phyloP scores from a whole-genome alignment of 1,139 yeast genomes.

The Candida labiduridarum region DNA sequence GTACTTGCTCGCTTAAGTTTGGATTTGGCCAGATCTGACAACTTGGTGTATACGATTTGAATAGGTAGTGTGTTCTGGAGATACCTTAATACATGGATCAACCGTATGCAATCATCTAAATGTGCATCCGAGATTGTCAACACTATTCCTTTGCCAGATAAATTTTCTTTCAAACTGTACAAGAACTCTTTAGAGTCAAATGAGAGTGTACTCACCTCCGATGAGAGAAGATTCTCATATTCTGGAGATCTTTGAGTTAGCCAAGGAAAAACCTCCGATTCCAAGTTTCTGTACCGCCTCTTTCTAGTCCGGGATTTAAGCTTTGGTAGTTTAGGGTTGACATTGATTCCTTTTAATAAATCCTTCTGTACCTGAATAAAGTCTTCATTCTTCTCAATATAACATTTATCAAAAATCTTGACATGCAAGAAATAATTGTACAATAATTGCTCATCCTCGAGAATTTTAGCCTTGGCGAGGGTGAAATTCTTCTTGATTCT shows the following conservation, averaged over 20 bases:
- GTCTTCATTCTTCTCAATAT: conserved; percentile 20
- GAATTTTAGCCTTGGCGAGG: conserved; percentile 13
- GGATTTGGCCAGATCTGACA: conserved; percentile 25
- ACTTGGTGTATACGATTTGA: conserved; percentile 30
- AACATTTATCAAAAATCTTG: conserved; percentile 47
- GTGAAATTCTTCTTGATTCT: too few species aligned
- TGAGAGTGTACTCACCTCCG: conserved; percentile 6
- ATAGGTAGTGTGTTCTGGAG: conserved; percentile 35
- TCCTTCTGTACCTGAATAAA: conserved; percentile 3
- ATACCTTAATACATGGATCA: conserved; percentile 30
- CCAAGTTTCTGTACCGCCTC: conserved; percentile 9
- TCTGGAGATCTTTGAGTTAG: conserved; percentile 26
- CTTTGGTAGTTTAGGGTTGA: not conserved
- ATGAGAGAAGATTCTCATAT: conserved; percentile 15
- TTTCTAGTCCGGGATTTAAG: not conserved
- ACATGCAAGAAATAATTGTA: conserved; percentile 45
- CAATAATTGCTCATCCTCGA: conserved; percentile 31
- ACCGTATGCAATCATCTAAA: conserved; percentile 25
- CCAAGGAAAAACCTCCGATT: conserved; percentile 28
- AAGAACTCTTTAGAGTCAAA: conserved; percentile 19
- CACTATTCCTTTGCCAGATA: conserved; percentile 40
- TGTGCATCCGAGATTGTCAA: conserved; percentile 34
- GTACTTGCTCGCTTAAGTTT: conserved; percentile 27
- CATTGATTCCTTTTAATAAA: not conserved
- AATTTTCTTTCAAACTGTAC: conserved; percentile 19